A percentile compares a stretch with the other conserved stretches of the same genome.
phyloP scores from a whole-genome alignment of 2,329 filamentous ascomycete species.

The Trichoderma breve region DNA sequence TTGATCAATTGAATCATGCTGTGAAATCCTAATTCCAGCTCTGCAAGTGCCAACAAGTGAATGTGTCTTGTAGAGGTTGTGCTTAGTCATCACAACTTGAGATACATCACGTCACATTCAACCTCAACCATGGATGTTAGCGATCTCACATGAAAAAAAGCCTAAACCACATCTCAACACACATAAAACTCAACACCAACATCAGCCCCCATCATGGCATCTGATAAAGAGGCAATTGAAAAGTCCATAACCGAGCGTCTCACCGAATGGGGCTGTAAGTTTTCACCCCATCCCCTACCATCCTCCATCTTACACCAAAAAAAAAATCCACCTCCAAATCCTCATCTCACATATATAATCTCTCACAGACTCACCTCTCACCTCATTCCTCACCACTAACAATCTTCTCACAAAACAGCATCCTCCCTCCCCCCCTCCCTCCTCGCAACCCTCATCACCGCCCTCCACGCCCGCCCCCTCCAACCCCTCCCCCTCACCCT shows the following conservation, averaged over 20 bases:
- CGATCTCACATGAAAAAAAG: not conserved
- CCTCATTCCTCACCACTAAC: not conserved
- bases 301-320: not conserved
- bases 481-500: slow-evolving; percentile 52
- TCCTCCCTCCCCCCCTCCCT: slow-evolving; percentile 54
- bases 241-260: slow-evolving; percentile 20
- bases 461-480: slow-evolving; percentile 55
- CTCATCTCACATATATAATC: not conserved
- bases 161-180: not conserved
- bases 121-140: not conserved
- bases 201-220: not conserved
- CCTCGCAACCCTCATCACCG: slow-evolving; percentile 55
- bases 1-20: rapidly evolving
- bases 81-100: not conserved
- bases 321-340: not conserved
- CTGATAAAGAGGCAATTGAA: not conserved
- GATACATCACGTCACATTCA: slow-evolving; percentile 5
- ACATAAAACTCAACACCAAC: not conserved
- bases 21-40: not conserved
- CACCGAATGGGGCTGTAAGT: slow-evolving; percentile 22
- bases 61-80: too few species aligned
- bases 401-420: too few species aligned
- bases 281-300: not conserved
- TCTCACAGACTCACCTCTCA: not conserved
- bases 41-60: too few species aligned